Evolutionary conservation across 2,329 filamentous ascomycete genomes (phyloP).

Genomic region (Neopestalotiopsis sp.): DNA sequence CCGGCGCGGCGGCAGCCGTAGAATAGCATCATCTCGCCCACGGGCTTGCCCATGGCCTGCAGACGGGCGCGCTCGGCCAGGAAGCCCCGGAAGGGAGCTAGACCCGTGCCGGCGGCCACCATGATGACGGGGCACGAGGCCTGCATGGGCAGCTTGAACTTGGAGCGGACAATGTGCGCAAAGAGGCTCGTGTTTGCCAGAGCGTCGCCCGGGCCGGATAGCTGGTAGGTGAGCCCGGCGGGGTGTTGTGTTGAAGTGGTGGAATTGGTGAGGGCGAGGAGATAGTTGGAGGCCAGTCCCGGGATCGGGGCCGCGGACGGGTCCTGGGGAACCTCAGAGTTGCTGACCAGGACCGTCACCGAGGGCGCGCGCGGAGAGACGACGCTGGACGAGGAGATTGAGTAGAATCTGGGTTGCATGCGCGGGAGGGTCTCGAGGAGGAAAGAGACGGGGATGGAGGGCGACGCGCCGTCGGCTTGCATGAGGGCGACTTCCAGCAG

Average conservation of each 20-base stretch:
- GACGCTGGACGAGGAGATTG: constrained; percentile 59
- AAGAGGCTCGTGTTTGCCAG: constrained; percentile 1
- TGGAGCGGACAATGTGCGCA: constrained; percentile 40
- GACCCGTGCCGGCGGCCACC: constrained; percentile 55
- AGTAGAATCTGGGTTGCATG: constrained; percentile 64
- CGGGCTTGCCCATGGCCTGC: constrained; percentile 37
- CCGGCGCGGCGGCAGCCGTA: constrained; percentile 44
- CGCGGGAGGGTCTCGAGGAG: constrained; percentile 62
- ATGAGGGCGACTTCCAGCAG: constrained; percentile 37
- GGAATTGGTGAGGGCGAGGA: constrained; percentile 7
- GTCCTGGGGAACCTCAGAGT: constrained; percentile 26
- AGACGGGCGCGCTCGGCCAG: constrained; percentile 44
- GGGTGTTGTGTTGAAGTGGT: not conserved
- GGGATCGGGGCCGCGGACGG: constrained; percentile 13
- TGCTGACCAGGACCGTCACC: constrained; percentile 45
- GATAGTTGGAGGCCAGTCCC: constrained; percentile 13
- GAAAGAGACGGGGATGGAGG: constrained; percentile 53
- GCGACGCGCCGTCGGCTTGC: constrained; percentile 35
- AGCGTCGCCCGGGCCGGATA: not conserved
- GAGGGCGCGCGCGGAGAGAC: constrained; percentile 47
- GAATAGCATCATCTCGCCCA: constrained; percentile 46
- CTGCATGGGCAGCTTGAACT: constrained; percentile 49
- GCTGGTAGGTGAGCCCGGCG: constrained; percentile 8
- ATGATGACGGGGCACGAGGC: constrained; percentile 54
- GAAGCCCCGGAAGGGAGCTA: constrained; percentile 48